These are phyloP conservation scores for Phytophthora citricola DNA, from an alignment of 352 stramenopile species.

Conservation along the genomic window DNA sequence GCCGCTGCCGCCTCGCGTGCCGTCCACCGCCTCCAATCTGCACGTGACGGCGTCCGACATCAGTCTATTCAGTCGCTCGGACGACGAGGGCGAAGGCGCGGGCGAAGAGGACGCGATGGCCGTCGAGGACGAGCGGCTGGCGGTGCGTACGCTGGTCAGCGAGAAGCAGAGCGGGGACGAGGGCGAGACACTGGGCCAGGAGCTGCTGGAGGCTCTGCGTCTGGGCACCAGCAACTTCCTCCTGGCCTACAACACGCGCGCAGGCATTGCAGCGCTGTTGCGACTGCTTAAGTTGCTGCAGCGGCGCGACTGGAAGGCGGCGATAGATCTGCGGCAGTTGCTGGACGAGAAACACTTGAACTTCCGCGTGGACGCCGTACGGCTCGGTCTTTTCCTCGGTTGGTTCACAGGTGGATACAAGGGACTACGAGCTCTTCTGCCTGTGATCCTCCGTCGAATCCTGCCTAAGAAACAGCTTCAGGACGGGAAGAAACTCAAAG, in stretches of 20 bases:
- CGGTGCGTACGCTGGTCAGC: conserved; percentile 29
- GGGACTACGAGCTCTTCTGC: conserved; percentile 62
- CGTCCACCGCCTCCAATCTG: conserved; percentile 35
- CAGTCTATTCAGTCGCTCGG: conserved; percentile 45
- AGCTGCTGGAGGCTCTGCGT: conserved; percentile 76
- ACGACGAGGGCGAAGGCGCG: conserved; percentile 28
- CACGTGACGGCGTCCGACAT: conserved; percentile 52
- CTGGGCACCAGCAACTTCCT: conserved; percentile 87
- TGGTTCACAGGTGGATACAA: conserved; percentile 87
- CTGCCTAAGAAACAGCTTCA: conserved; percentile 22
- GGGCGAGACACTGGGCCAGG: conserved; percentile 46
- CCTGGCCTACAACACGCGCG: conserved; percentile 88
- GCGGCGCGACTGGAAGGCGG: conserved; percentile 55
- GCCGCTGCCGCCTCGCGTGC: conserved; percentile 31
- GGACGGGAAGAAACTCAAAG: conserved; percentile 41
- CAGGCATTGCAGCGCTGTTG: conserved; percentile 76
- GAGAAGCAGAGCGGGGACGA: conserved; percentile 35
- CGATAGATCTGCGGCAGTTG: conserved; percentile 64
- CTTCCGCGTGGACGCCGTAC: conserved; percentile 87
- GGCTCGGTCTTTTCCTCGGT: conserved; percentile 86
- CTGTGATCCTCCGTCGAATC: conserved; percentile 48
- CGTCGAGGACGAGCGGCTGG: conserved; percentile 26
- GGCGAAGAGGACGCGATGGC: conserved; percentile 14
- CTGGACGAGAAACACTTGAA: conserved; percentile 78
- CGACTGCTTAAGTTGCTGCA: conserved; percentile 74